Percentiles rank a stretch among this genome's conserved stretches.
Evolutionary conservation across 1,284 basidiomycete species (phyloP).

Genomic region (Vanrija pseudolonga): DNA sequence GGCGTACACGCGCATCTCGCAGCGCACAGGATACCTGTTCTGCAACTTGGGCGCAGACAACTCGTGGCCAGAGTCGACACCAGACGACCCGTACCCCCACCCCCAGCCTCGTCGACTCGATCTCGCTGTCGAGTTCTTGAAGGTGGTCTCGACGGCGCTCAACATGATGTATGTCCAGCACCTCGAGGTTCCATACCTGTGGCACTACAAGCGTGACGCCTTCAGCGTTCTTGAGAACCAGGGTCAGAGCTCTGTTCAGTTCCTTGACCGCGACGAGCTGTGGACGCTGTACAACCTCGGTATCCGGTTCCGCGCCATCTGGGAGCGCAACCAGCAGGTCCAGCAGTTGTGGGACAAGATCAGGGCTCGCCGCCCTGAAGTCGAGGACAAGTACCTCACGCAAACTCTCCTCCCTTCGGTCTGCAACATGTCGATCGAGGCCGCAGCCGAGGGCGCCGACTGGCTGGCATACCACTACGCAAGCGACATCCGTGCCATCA

Average conservation of each 20-base stretch:
- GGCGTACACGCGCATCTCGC: constrained; percentile 81
- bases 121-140: constrained; percentile 67
- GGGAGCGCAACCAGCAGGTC: constrained; percentile 67
- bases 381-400: constrained; percentile 43
- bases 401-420: constrained; percentile 34
- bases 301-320: constrained; percentile 77
- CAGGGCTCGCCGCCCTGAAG: constrained; percentile 29
- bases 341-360: constrained; percentile 59
- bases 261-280: constrained; percentile 72
- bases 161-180: constrained; percentile 81
- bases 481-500: constrained; percentile 60
- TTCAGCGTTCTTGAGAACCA: constrained; percentile 41
- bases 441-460: constrained; percentile 85
- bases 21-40: constrained; percentile 61
- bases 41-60: constrained; percentile 29
- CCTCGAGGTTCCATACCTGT: constrained; percentile 91
- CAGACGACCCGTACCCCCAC: constrained; percentile 52
- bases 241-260: constrained; percentile 51
- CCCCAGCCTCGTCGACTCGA: constrained; percentile 48
- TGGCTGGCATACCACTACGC: constrained; percentile 83
- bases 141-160: constrained; percentile 75
- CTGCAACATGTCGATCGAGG: constrained; percentile 62
- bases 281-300: constrained; percentile 85
- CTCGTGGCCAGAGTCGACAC: constrained; percentile 38
- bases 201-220: constrained; percentile 80